Percentiles rank a stretch among this genome's conserved stretches.
phyloP scores from a whole-genome alignment of 129 eudicot genomes.

The Scalesia atractyloides region DNA sequence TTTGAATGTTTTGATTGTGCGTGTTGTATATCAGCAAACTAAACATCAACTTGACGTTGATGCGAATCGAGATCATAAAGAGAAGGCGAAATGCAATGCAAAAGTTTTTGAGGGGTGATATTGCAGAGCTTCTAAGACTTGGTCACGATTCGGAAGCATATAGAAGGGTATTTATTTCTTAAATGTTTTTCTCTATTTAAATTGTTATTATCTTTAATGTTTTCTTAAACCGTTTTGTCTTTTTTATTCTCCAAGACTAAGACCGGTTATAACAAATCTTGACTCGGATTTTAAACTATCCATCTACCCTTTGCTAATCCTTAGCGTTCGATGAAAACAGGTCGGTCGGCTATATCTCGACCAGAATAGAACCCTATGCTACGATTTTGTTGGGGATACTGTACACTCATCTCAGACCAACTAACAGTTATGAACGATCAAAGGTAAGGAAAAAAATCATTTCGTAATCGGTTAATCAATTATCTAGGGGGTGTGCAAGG shows the following conservation, averaged over 20 bases:
- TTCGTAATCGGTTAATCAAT: no score
- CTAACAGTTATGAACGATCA: conserved; percentile 49
- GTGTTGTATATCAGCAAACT: conserved; percentile 43
- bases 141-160: conserved; percentile 57
- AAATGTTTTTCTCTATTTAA: background rate
- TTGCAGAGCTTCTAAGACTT: conserved; percentile 59
- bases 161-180: conserved; percentile 51
- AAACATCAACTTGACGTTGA: conserved; percentile 37
- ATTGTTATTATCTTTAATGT: background rate
- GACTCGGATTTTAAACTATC: background rate
- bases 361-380: conserved; percentile 51
- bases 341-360: conserved; percentile 65
- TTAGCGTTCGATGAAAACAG: conserved; percentile 33
- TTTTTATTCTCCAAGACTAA: background rate
- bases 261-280: background rate
- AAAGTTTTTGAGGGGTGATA: conserved; percentile 61
- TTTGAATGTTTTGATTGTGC: background rate
- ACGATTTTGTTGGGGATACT: conserved; percentile 54
- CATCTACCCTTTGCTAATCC: background rate
- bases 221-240: background rate
- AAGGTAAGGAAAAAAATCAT: conserved; percentile 38
- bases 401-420: conserved; percentile 38
- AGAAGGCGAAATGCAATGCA: conserved; percentile 64
- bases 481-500: no score
- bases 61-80: conserved; percentile 52